These are phyloP conservation scores for Aspergillus sp. DNA, from an alignment of 2,329 filamentous ascomycete species.

Conservation along the genomic window DNA sequence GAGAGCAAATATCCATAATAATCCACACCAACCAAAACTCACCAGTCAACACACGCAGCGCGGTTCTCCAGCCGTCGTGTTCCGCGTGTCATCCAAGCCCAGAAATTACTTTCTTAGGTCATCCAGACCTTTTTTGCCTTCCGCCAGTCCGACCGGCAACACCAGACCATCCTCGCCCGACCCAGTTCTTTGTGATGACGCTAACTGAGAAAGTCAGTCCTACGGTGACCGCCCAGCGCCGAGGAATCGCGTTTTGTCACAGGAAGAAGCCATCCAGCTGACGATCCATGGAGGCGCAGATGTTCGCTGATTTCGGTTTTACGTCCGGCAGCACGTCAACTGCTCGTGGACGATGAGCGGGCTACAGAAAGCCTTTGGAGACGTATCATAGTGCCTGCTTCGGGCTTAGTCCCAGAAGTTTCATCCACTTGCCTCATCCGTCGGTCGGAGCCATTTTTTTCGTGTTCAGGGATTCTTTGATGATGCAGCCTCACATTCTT, in stretches of 20 bases:
- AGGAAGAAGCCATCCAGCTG: slow-evolving; percentile 14
- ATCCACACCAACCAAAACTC: slow-evolving; percentile 13
- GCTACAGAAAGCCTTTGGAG: neutral
- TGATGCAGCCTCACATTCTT: slow-evolving; percentile 11
- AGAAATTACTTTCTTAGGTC: slow-evolving; percentile 11
- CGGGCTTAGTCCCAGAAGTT: slow-evolving; percentile 9
- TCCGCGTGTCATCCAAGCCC: slow-evolving; percentile 30
- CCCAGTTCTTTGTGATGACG: slow-evolving; percentile 8
- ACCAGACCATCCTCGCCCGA: neutral
- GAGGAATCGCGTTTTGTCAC: slow-evolving; percentile 6
- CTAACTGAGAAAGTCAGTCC: slow-evolving; percentile 6
- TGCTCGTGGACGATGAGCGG: slow-evolving; percentile 8
- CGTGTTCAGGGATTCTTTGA: slow-evolving; percentile 13
- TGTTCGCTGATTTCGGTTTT: slow-evolving; percentile 16
- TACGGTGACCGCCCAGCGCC: slow-evolving; percentile 1
- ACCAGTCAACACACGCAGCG: slow-evolving; percentile 6
- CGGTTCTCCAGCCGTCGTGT: slow-evolving; percentile 15
- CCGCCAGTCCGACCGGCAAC: slow-evolving; percentile 1
- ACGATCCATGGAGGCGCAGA: slow-evolving; percentile 21
- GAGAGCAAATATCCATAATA: neutral
- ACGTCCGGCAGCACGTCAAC: slow-evolving; percentile 10
- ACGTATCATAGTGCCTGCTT: slow-evolving; percentile 15
- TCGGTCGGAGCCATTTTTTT: slow-evolving; percentile 13
- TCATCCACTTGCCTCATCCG: slow-evolving; percentile 11
- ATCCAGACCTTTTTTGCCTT: slow-evolving; percentile 9